Base-by-base conservation (phyloP, 345 rosid species). In the Heritiera fomes region DNA sequence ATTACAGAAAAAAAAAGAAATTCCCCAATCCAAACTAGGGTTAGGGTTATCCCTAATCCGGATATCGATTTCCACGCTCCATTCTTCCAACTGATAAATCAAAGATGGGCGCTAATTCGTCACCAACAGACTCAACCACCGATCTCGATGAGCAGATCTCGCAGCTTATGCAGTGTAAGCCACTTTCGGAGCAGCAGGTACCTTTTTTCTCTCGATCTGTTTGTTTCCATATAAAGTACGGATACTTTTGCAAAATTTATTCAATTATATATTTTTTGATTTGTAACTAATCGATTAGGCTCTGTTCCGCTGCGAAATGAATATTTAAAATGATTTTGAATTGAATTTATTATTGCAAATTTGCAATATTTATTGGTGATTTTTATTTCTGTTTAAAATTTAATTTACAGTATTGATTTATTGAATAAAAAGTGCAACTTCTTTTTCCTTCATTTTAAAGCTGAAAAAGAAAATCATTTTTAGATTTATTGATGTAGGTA, bases 131-230 rank as follows among this genome's bases (percentile, higher is more conserved):
- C 61, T 73, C 95, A 63, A 85, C 84, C 49, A 73, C 81, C 84
- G 94, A 91, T 81, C 91, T 92, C 49, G 93, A 92, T 79, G 94
- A 90, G 77, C 97, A 92, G 91, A 90, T 92, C 93, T 83, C 91
- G 63, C 94, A 92, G 90, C 97, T 92, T 76, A 92, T 88, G 93
- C 97, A 92, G 90, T 92, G 97, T 91, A 92, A 90, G 86, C 97
- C 97, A 4, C 92, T 92, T 55, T 92, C 97, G 8, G 97, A 92
- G 84, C 92, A 84, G 58, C 93, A 92, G 97, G 97, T 92, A 14
- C 65, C 14, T 43, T 70, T n/a, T 64, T 50, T n/a, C 38, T 59
- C 61, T 14, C 3, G 67, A 45, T 68, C 75, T 58, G 79, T 52
- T 63, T 76, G 46, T 49, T 40, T 76, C 49, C 18, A 4, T 0